A percentile compares a stretch with the other conserved stretches of the same genome.
These are phyloP conservation scores for Lichenothelia convexa DNA, from an alignment of 495 filamentous ascomycete species.

Conservation along the genomic window DNA sequence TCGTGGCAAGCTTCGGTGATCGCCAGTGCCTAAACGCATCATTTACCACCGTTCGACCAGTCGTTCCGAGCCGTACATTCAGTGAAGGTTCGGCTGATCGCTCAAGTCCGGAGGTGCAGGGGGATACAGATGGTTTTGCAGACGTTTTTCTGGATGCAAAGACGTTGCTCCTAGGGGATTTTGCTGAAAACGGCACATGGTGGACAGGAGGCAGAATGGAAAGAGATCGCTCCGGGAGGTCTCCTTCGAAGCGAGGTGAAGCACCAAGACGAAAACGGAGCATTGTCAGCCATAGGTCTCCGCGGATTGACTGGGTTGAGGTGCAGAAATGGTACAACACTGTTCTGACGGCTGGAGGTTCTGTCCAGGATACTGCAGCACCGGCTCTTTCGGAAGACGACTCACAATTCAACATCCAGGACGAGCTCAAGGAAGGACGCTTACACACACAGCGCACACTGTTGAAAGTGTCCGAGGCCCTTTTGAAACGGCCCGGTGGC, in stretches of 20 bases:
- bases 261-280: conserved; percentile 1
- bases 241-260: conserved; percentile 13
- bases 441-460: conserved; percentile 48
- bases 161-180: conserved; percentile 56
- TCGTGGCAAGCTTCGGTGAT: conserved; percentile 46
- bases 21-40: conserved; percentile 56
- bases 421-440: conserved; percentile 46
- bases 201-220: conserved; percentile 50
- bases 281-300: conserved; percentile 40
- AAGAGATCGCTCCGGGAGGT: conserved; percentile 17
- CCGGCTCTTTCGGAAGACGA: conserved; percentile 8
- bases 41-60: conserved; percentile 34
- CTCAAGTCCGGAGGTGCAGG: conserved; percentile 6
- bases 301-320: conserved; percentile 59
- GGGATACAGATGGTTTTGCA: too few relatives aligned
- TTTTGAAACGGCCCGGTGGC: conserved; percentile 71
- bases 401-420: conserved; percentile 26
- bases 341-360: conserved; percentile 45
- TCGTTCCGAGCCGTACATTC: conserved; percentile 16
- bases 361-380: conserved; percentile 28
- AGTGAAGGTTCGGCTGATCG: conserved; percentile 22
- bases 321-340: conserved; percentile 57
- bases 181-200: conserved; percentile 73
- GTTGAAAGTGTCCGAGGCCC: conserved; percentile 63
- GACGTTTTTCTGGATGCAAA: conserved; percentile 57